Conservation (phyloP, 345 rosid genomes). For the Kandelia obovata region DNA sequence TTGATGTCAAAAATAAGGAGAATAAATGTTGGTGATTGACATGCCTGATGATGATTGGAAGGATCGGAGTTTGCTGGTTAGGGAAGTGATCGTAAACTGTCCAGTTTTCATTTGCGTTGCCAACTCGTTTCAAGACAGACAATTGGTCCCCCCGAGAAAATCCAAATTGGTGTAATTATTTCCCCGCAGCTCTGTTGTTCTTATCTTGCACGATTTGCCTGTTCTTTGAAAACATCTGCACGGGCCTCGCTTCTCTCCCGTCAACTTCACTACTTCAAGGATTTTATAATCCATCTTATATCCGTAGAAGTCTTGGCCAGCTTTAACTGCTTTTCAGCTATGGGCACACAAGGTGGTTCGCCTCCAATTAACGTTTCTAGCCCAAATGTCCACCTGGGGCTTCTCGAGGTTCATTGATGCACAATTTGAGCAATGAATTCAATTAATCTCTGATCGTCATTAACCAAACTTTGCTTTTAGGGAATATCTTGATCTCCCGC, state of each 20-base stretch:
- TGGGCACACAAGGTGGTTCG: not conserved
- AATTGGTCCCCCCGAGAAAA: constrained; percentile 13
- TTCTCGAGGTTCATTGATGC: not conserved
- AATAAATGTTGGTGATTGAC: too few relatives aligned
- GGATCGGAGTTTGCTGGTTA: too few relatives aligned
- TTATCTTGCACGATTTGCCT: not conserved
- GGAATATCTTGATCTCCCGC: too few relatives aligned
- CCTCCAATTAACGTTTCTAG: constrained; percentile 1
- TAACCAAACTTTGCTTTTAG: too few relatives aligned
- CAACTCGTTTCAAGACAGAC: not conserved
- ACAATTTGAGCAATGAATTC: too few relatives aligned
- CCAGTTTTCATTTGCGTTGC: not conserved
- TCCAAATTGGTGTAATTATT: not conserved
- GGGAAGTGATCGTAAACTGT: too few relatives aligned
- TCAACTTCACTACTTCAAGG: constrained; percentile 12
- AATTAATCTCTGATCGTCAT: too few relatives aligned
- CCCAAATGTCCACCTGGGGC: not conserved
- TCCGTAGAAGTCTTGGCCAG: not conserved
- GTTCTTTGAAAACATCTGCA: constrained; percentile 5
- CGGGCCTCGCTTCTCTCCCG: constrained; percentile 1
- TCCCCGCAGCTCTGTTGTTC: not conserved
- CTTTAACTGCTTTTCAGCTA: not conserved
- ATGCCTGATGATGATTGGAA: too few relatives aligned
- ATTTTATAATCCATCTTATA: constrained; percentile 2
- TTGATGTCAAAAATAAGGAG: too few relatives aligned